These are phyloP conservation scores for Paramecium caudatum DNA, from an alignment of 73 alveolate species.

Conservation along the genomic window DNA sequence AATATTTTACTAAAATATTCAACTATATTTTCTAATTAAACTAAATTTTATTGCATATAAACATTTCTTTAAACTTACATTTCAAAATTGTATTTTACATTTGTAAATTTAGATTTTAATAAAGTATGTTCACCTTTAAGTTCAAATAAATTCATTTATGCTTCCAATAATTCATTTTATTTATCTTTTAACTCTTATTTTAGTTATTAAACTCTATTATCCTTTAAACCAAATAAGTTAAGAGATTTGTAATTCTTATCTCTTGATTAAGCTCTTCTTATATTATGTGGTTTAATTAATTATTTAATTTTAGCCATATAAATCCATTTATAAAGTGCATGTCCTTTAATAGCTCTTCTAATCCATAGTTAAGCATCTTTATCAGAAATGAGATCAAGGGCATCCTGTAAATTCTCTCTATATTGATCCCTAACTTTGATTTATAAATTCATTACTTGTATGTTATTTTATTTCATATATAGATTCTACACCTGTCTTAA, in stretches of 20 bases:
- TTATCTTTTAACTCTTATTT: constrained; percentile 1
- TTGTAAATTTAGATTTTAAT: constrained; percentile 1
- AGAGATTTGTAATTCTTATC: neutral
- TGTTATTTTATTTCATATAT: neutral
- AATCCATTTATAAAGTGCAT: constrained; percentile 32
- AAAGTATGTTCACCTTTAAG: neutral
- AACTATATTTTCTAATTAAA: constrained; percentile 1
- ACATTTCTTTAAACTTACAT: neutral
- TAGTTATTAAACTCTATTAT: neutral
- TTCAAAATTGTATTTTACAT: constrained; percentile 18
- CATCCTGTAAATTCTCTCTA: neutral
- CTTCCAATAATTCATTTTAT: neutral
- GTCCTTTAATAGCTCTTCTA: neutral
- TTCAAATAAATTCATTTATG: constrained; percentile 5
- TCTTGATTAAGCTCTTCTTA: constrained; percentile 1
- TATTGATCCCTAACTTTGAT: neutral
- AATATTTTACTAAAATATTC: constrained; percentile 11
- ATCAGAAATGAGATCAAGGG: neutral
- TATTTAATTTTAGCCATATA: neutral
- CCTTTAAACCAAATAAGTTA: neutral
- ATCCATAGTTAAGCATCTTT: neutral
- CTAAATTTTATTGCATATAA: neutral
- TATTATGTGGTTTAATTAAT: neutral
- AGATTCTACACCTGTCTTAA: neutral
- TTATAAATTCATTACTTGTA: neutral